Conservation (phyloP, 1,284 basidiomycete genomes). For the Mrakiaceae sp. region DNA sequence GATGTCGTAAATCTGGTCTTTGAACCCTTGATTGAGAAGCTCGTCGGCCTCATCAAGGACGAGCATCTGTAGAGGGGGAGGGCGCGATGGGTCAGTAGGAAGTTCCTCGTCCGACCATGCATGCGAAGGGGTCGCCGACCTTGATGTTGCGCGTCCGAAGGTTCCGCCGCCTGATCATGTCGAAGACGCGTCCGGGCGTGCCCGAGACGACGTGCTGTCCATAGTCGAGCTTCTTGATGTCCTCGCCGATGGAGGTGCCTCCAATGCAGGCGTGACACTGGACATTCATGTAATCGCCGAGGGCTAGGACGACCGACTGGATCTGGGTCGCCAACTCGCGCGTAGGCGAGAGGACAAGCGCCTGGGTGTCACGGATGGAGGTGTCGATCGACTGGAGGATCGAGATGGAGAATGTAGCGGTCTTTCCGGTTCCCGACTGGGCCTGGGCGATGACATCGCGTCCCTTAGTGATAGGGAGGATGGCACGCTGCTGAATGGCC, state of each 20-base stretch:
- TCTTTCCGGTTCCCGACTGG: slow-evolving; percentile 99
- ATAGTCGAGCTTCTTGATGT: slow-evolving; percentile 95
- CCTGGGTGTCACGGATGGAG: slow-evolving; percentile 89
- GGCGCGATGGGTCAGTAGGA: neutral
- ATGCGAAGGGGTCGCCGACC: slow-evolving; percentile 19
- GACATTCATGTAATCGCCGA: slow-evolving; percentile 99
- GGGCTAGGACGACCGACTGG: slow-evolving; percentile 91
- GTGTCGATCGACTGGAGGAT: slow-evolving; percentile 91
- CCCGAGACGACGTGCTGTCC: slow-evolving; percentile 97
- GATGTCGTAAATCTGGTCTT: slow-evolving; percentile 99
- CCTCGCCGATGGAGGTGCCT: slow-evolving; percentile 93
- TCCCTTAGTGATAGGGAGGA: slow-evolving; percentile 86
- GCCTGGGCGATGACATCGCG: slow-evolving; percentile 97
- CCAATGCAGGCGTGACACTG: slow-evolving; percentile 99
- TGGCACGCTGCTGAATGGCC: slow-evolving; percentile 96
- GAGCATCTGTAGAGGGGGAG: slow-evolving; percentile 53
- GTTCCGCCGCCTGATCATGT: slow-evolving; percentile 95
- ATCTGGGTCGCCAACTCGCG: slow-evolving; percentile 95
- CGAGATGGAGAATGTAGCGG: slow-evolving; percentile 92
- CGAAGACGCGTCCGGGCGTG: slow-evolving; percentile 95
- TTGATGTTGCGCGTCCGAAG: slow-evolving; percentile 97
- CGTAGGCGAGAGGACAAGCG: slow-evolving; percentile 86
- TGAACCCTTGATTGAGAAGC: slow-evolving; percentile 95
- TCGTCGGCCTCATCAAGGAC: slow-evolving; percentile 98
- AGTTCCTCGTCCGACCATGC: neutral